Percentiles rank a stretch among this genome's conserved stretches.
These are phyloP conservation scores for Terfezia boudieri DNA, from an alignment of 495 filamentous ascomycete species.

Conservation along the genomic window DNA sequence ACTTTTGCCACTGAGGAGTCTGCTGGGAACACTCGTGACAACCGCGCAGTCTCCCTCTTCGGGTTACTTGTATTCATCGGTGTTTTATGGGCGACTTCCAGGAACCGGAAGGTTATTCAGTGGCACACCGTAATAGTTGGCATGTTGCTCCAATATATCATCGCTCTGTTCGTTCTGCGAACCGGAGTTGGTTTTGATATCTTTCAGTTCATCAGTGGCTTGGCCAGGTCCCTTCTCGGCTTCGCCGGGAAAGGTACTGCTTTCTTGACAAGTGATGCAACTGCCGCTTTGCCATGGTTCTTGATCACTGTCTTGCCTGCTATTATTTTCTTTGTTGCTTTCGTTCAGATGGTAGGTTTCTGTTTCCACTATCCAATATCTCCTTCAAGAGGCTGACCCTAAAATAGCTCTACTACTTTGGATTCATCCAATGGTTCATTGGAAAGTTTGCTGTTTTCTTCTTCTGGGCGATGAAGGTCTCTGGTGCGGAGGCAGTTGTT, in stretches of 20 bases:
- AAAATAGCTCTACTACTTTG: conserved; percentile 39
- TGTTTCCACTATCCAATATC: not conserved
- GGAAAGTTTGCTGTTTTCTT: conserved; percentile 70
- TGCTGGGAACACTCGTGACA: conserved; percentile 50
- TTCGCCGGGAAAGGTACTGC: conserved; percentile 46
- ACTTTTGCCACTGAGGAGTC: conserved; percentile 47
- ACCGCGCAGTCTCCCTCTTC: conserved; percentile 60
- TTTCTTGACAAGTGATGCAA: conserved; percentile 40
- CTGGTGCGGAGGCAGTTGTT: conserved; percentile 79
- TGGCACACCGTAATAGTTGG: conserved; percentile 79
- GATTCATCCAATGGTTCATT: conserved; percentile 69
- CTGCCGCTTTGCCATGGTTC: conserved; percentile 36
- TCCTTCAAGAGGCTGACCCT: not conserved
- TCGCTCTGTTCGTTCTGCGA: conserved; percentile 69
- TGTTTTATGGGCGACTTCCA: conserved; percentile 44
- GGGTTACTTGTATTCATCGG: conserved; percentile 53
- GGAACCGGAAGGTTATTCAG: conserved; percentile 43
- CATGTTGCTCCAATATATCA: conserved; percentile 68
- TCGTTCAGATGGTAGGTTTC: conserved; percentile 42
- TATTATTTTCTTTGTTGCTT: conserved; percentile 79
- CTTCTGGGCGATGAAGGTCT: conserved; percentile 75
- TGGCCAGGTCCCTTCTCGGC: conserved; percentile 45
- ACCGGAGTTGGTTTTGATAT: conserved; percentile 59
- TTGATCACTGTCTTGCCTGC: conserved; percentile 50
- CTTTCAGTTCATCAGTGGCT: conserved; percentile 58